phyloP scores from a whole-genome alignment of 371 early-diverging fungal species.

The Coemansia sp. region DNA sequence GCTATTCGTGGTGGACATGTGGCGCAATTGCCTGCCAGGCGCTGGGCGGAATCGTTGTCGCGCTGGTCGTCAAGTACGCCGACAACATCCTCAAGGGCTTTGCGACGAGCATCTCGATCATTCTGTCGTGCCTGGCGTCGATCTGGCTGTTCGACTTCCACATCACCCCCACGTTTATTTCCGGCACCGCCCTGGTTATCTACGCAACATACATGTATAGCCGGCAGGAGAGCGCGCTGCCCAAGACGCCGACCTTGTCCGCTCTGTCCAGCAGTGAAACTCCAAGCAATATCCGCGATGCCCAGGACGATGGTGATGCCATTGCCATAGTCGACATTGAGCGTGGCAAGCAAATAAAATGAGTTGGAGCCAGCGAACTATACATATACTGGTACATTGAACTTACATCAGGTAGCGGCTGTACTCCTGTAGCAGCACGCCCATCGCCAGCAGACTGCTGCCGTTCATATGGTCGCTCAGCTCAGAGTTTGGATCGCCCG shows the following conservation, averaged over 20 bases:
- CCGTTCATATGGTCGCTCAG: slow-evolving; percentile 35
- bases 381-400: too few species aligned
- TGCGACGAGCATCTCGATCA: slow-evolving; percentile 93
- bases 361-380: neutral
- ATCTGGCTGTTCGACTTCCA: slow-evolving; percentile 77
- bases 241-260: too few species aligned
- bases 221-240: neutral
- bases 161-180: slow-evolving; percentile 67
- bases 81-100: slow-evolving; percentile 96
- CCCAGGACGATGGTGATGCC: too few species aligned
- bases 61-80: slow-evolving; percentile 93
- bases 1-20: slow-evolving; percentile 77
- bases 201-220: slow-evolving; percentile 80
- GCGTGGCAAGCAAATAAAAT: neutral
- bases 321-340: too few species aligned
- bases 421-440: slow-evolving; percentile 44
- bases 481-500: slow-evolving; percentile 2
- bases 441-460: slow-evolving; percentile 47
- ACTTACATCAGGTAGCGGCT: slow-evolving; percentile 21
- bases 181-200: slow-evolving; percentile 76
- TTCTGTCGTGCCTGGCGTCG: slow-evolving; percentile 75
- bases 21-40: slow-evolving; percentile 85
- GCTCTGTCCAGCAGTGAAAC: too few species aligned
- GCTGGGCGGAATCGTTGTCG: slow-evolving; percentile 89
- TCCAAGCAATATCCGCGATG: too few species aligned